phyloP scores from a whole-genome alignment of 1,284 basidiomycete genomes.

The Uromyces viciae-fabae region DNA sequence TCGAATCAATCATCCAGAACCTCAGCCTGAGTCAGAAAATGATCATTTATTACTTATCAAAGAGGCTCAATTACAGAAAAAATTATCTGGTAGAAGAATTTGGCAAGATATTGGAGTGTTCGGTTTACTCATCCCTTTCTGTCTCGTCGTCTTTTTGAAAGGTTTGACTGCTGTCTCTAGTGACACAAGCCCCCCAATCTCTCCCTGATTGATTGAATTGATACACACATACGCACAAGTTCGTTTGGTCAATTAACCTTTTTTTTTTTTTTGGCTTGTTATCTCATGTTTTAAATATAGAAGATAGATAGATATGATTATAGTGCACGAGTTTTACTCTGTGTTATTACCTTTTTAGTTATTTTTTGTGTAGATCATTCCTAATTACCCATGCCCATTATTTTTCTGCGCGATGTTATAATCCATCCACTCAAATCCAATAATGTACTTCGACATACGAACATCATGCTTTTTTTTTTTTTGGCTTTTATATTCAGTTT shows the following conservation, averaged over 20 bases:
- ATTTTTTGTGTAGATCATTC: neutral
- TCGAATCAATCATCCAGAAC: neutral
- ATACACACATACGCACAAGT: too few species aligned
- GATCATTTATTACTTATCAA: conserved; percentile 16
- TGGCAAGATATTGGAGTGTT: conserved; percentile 44
- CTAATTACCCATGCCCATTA: neutral
- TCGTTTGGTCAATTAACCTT: too few species aligned
- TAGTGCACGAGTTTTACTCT: neutral
- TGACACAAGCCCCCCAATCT: conserved; percentile 9
- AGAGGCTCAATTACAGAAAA: conserved; percentile 28
- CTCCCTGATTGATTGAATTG: too few species aligned
- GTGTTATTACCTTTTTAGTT: neutral
- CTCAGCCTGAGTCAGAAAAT: neutral
- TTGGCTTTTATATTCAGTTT: neutral
- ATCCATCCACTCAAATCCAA: too few species aligned
- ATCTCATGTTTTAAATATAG: neutral
- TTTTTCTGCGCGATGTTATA: too few species aligned
- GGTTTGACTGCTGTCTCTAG: conserved; percentile 30
- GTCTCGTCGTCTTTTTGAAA: conserved; percentile 42
- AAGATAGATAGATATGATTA: too few species aligned
- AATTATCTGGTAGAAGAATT: conserved; percentile 36
- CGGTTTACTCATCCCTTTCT: conserved; percentile 39
- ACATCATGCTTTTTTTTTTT: neutral
- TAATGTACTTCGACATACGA: too few species aligned
- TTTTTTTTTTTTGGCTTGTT: neutral